Evolutionary conservation across 2,329 filamentous ascomycete genomes (phyloP), one percentile per base, ranked within the genome.

Genomic region (Neocatenulostroma microsporum): DNA sequence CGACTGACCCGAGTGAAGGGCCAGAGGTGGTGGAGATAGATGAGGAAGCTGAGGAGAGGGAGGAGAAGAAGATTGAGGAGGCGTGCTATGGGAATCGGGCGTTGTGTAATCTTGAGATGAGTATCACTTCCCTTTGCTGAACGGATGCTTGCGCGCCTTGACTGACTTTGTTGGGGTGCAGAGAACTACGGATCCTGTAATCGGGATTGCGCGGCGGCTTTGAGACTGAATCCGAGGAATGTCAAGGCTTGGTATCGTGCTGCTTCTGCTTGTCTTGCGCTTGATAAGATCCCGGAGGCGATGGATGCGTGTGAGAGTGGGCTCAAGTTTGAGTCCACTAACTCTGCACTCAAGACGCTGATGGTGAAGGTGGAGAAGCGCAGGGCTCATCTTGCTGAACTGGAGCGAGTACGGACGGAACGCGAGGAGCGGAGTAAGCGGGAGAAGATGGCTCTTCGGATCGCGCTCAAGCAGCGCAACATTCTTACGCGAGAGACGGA

Each of bases 211-310:
- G 83, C 81, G 2, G 72, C 77, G 6, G 82, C 84, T 1, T 72
- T 98, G 42, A 76, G 78, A 25, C 68, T 95, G 40, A 93, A 95
- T 62, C 73, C 80, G 3, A 61, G 60, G 34, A 95, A 94, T 60
- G 61, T 93, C 54, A 98, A 98, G 66, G 89, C 91, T 1, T 86
- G 80, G 64, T 98, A 93, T 63, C 82, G 91, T 45, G 87, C 83
- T 37, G 76, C 83, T 2, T 71, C 73, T 41, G 89, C 91, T 3
- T 74, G 94, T 39, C 68, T 94, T 18, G 77, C 80, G 1, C 75
- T 95, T 12, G 81, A 84, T 58, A 85, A 85, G 54, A 68, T 93
- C 38, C 61, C 66, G 15, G 87, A 95, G 64, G 88, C 91, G 2
- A 73, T 80, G 48, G 86, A 94, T 58, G 79, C 85, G 4, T 88